Evolutionary conservation across 306 rosid species (phyloP), one percentile per base, ranked within the genome.

Genomic region (Castanopsis chinensis): DNA sequence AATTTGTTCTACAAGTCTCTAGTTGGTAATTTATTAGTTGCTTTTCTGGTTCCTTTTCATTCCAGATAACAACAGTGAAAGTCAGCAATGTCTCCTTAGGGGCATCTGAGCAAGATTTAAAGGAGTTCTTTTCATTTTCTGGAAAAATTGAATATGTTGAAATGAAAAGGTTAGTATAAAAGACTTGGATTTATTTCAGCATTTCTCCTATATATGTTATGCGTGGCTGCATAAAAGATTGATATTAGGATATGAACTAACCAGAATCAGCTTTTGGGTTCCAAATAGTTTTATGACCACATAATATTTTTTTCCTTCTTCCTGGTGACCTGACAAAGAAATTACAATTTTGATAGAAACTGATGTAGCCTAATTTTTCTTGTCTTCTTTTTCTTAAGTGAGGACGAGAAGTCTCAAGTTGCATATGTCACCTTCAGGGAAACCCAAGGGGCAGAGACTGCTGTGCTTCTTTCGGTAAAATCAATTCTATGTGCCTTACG

Each of bases 381-480:
- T 11, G 72, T n/a, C 7, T 18, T 73, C 17, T 51, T 75, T 3
- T 70, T 56, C 72, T 83, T 21, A 81, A 91, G 93, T 5, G 87
- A 69, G 58, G 77, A 73, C 1, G 93, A 86, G 70, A 60, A 73
- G 75, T 85, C 89, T 76, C 85, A 85, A 78, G 37, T 72, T 74
- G 93, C 90, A 3, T 83, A 83, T 80, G 90, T 91, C 76, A 86
- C 97, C 77, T 92, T 92, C 83, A 90, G 81, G 70, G 87, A 82
- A 56, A 3, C 87, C 55, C 84, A 84, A 61, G 94, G 87, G 56
- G 90, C 92, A 43, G 90, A 92, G 79, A 90, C 92, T 35, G 88
- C 94, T 11, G 87, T 87, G 78, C 91, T 92, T 55, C 92, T 92
- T 58, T 88, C 94, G 92, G 97, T 89, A 78, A n/a, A 63, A 70